These are phyloP conservation scores for Combretum micranthum DNA, from an alignment of 345 rosid genomes.

Conservation along the genomic window DNA sequence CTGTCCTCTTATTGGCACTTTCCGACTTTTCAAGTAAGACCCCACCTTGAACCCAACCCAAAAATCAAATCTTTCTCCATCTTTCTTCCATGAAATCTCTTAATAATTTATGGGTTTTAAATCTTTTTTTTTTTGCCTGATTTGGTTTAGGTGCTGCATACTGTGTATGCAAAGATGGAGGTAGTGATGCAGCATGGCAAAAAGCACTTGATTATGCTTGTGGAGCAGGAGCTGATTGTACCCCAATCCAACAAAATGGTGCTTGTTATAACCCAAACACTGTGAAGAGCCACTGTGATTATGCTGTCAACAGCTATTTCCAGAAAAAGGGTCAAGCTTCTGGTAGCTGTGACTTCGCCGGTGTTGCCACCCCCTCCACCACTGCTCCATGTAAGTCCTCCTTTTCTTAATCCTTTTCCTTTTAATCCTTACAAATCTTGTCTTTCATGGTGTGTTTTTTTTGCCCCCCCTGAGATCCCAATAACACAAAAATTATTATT, in stretches of 20 bases:
- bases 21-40: slow-evolving; percentile 64
- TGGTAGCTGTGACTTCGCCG: slow-evolving; percentile 74
- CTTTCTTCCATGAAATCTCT: not conserved
- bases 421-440: not conserved
- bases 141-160: slow-evolving; percentile 55
- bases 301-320: slow-evolving; percentile 82
- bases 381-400: slow-evolving; percentile 9
- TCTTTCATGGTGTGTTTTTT: too few relatives aligned
- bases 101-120: not conserved
- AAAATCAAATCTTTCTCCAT: not conserved
- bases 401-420: not conserved
- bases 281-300: slow-evolving; percentile 75
- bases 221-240: slow-evolving; percentile 78
- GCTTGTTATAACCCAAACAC: slow-evolving; percentile 80
- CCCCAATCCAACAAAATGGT: slow-evolving; percentile 51
- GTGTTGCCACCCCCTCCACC: slow-evolving; percentile 49
- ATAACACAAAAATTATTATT: too few relatives aligned
- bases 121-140: not conserved
- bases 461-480: too few relatives aligned
- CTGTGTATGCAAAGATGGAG: slow-evolving; percentile 72
- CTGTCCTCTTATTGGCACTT: slow-evolving; percentile 46
- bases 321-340: slow-evolving; percentile 49
- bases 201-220: slow-evolving; percentile 84
- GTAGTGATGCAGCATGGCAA: slow-evolving; percentile 45
- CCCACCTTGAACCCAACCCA: not conserved